phyloP scores from a whole-genome alignment of 2,329 filamentous ascomycete species.

The Cytospora paraplurivora region DNA sequence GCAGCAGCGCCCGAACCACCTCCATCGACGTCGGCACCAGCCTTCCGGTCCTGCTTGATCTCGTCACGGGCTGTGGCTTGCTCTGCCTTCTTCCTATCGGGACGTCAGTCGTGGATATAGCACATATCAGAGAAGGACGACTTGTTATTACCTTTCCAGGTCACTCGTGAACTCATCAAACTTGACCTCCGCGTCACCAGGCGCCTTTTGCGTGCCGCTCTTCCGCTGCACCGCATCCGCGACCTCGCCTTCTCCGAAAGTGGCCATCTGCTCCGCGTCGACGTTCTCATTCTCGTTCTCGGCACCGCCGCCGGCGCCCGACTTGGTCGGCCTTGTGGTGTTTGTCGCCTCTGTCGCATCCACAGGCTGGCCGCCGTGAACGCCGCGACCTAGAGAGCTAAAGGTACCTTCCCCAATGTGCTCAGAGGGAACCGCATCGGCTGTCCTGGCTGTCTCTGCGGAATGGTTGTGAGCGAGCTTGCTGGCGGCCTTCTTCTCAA shows the following conservation, averaged over 20 bases:
- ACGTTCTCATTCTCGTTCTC: conserved; percentile 32
- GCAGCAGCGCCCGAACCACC: conserved; percentile 10
- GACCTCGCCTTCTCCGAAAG: conserved; percentile 34
- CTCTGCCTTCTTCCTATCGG: conserved; percentile 32
- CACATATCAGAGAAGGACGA: neutral
- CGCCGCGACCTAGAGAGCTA: conserved; percentile 30
- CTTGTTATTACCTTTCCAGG: conserved; percentile 29
- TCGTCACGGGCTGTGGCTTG: conserved; percentile 32
- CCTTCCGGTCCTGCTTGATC: conserved; percentile 29
- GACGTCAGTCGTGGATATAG: conserved; percentile 11
- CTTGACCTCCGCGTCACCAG: conserved; percentile 28
- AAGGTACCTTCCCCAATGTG: conserved; percentile 29
- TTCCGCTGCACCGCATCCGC: conserved; percentile 34
- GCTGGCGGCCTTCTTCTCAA: conserved; percentile 19
- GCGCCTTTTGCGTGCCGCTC: conserved; percentile 32
- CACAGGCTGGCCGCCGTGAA: conserved; percentile 29
- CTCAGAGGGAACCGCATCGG: neutral
- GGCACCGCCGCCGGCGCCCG: neutral
- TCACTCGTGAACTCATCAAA: conserved; percentile 31
- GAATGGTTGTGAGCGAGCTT: neutral
- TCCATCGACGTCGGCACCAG: conserved; percentile 31
- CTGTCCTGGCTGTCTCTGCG: neutral
- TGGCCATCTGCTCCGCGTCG: conserved; percentile 34
- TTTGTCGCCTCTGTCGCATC: conserved; percentile 29
- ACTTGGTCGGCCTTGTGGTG: conserved; percentile 13